Evolutionary conservation across 371 early-diverging fungal genomes (phyloP).

Genomic region (Nosema muscidifuracis): DNA sequence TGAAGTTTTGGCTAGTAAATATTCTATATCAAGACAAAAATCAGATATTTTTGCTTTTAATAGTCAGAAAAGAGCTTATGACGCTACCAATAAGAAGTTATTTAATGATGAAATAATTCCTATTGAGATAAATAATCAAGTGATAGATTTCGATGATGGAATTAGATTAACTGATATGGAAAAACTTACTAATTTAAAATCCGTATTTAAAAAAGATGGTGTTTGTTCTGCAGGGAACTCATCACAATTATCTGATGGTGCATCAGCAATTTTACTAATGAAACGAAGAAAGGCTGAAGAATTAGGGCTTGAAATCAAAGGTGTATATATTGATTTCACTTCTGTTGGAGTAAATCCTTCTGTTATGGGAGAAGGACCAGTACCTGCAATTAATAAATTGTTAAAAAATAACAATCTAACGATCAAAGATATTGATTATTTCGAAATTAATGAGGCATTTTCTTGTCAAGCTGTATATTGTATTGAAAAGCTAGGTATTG

Average conservation of each 20-base stretch:
- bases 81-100: constrained; percentile 77
- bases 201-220: constrained; percentile 78
- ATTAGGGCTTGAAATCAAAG: constrained; percentile 74
- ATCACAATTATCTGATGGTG: constrained; percentile 94
- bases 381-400: constrained; percentile 76
- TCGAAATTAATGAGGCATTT: constrained; percentile 95
- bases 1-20: constrained; percentile 84
- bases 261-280: constrained; percentile 86
- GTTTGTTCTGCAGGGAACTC: constrained; percentile 88
- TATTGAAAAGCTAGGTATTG: constrained; percentile 74
- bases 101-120: constrained; percentile 85
- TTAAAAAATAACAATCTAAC: constrained; percentile 73
- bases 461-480: constrained; percentile 87
- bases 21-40: constrained; percentile 70
- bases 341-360: constrained; percentile 82
- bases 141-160: constrained; percentile 75
- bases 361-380: constrained; percentile 87
- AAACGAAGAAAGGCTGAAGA: constrained; percentile 79
- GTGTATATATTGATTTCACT: constrained; percentile 76
- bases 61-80: constrained; percentile 71
- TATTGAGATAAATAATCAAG: constrained; percentile 67
- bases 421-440: constrained; percentile 70
- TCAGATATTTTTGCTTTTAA: constrained; percentile 78
- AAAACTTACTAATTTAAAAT: constrained; percentile 72
- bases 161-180: constrained; percentile 76